A percentile compares a stretch with the other conserved stretches of the same genome.
These are phyloP conservation scores for Tetragonia tetragonoides DNA, from an alignment of 148 eudicot genomes.

Conservation along the genomic window DNA sequence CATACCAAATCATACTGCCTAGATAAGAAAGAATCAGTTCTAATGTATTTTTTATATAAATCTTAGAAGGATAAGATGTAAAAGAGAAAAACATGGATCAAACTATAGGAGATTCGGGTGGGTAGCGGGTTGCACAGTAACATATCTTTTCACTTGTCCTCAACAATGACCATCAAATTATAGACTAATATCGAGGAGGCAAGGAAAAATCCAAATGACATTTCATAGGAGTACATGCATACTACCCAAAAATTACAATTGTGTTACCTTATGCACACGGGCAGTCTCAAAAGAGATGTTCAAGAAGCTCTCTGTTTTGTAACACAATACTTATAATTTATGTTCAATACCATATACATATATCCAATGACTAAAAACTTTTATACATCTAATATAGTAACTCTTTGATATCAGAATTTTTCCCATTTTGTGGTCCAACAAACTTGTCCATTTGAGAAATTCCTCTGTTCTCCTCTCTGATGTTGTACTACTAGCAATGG, in stretches of 20 bases:
- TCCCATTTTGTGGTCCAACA: constrained; percentile 39
- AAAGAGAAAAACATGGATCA: neutral
- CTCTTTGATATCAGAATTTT: constrained; percentile 25
- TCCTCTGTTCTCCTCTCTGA: constrained; percentile 30
- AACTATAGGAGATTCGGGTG: too few relatives aligned
- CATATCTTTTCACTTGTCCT: too few relatives aligned
- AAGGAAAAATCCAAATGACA: neutral
- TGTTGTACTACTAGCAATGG: constrained; percentile 22
- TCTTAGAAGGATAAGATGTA: neutral
- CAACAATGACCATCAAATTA: neutral
- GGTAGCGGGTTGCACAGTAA: too few relatives aligned
- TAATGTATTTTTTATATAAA: neutral
- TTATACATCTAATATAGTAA: neutral
- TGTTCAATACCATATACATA: too few relatives aligned
- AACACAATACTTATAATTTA: neutral
- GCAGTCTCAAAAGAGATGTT: neutral
- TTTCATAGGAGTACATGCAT: neutral
- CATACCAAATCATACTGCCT: neutral
- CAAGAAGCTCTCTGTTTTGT: neutral
- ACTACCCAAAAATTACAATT: neutral
- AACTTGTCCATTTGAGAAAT: constrained; percentile 23
- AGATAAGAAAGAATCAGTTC: neutral
- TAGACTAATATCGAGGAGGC: neutral
- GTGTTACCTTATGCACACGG: constrained; percentile 9
- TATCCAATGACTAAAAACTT: too few relatives aligned